These are phyloP conservation scores for Xylaria castorea DNA, from an alignment of 495 filamentous ascomycete species.

Conservation along the genomic window DNA sequence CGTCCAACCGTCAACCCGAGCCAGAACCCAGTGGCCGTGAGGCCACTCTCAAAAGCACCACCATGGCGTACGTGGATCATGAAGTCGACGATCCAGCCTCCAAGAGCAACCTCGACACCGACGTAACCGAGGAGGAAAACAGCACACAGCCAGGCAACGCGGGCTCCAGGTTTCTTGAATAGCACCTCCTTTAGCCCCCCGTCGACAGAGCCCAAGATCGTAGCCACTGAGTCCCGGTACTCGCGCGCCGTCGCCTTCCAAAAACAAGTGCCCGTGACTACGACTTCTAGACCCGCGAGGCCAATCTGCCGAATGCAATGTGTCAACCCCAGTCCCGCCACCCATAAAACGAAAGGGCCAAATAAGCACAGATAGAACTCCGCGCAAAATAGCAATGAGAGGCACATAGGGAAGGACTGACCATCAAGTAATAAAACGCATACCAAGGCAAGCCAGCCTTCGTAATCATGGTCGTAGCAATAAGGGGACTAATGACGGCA, in stretches of 20 bases:
- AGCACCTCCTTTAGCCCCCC: slow-evolving; percentile 62
- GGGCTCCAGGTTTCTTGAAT: slow-evolving; percentile 45
- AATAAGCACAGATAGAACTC: neutral
- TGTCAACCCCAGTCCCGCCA: neutral
- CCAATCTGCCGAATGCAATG: slow-evolving; percentile 55
- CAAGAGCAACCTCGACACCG: slow-evolving; percentile 83
- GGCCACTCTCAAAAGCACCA: slow-evolving; percentile 72
- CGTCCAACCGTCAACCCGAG: slow-evolving; percentile 79
- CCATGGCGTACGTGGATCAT: slow-evolving; percentile 78
- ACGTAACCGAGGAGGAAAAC: slow-evolving; percentile 82
- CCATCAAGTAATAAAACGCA: slow-evolving; percentile 68
- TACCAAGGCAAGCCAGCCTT: slow-evolving; percentile 65
- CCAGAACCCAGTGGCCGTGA: slow-evolving; percentile 87
- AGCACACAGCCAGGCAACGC: slow-evolving; percentile 77
- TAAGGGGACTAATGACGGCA: slow-evolving; percentile 74
- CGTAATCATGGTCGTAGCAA: slow-evolving; percentile 76
- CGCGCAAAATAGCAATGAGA: neutral
- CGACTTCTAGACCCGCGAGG: slow-evolving; percentile 66
- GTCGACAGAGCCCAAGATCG: slow-evolving; percentile 31
- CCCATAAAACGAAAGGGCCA: neutral
- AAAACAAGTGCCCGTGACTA: slow-evolving; percentile 63
- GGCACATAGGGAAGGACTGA: slow-evolving; percentile 26
- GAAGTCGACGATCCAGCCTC: slow-evolving; percentile 90
- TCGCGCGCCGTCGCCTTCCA: slow-evolving; percentile 68
- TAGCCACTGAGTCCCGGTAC: slow-evolving; percentile 63